phyloP scores from a whole-genome alignment of 1,284 basidiomycete genomes.

The Ustilago loliicola region DNA sequence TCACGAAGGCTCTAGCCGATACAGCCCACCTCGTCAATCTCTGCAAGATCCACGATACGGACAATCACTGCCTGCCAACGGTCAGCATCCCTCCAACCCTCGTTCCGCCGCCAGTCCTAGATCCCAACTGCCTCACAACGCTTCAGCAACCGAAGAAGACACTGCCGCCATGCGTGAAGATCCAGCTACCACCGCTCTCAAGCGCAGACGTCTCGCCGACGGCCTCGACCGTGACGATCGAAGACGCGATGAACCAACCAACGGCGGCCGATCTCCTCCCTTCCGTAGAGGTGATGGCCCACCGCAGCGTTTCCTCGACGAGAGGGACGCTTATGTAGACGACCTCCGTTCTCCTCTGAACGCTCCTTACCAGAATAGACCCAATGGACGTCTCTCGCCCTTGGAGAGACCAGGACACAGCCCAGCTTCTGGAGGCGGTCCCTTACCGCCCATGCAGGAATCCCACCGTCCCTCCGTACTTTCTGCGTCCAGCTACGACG shows the following conservation, averaged over 20 bases:
- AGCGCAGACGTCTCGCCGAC: slow-evolving; percentile 47
- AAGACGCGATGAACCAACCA: slow-evolving; percentile 33
- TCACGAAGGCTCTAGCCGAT: slow-evolving; percentile 31
- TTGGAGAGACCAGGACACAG: slow-evolving; percentile 33
- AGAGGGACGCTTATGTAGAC: slow-evolving; percentile 39
- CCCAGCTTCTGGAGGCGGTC: slow-evolving; percentile 33
- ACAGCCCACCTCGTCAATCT: slow-evolving; percentile 30
- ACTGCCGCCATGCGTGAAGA: slow-evolving; percentile 44
- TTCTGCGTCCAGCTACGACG: slow-evolving; percentile 37
- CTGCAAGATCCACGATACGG: slow-evolving; percentile 34
- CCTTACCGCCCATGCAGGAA: slow-evolving; percentile 50
- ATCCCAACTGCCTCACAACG: slow-evolving; percentile 32
- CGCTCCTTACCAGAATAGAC: slow-evolving; percentile 26
- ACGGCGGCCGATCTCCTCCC: slow-evolving; percentile 38
- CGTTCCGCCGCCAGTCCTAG: slow-evolving; percentile 31
- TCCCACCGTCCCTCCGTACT: slow-evolving; percentile 41
- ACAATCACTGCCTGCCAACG: slow-evolving; percentile 15
- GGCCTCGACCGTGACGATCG: slow-evolving; percentile 40
- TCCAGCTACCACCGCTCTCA: slow-evolving; percentile 28
- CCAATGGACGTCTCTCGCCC: slow-evolving; percentile 43
- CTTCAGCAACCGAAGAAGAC: slow-evolving; percentile 22
- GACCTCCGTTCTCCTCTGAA: slow-evolving; percentile 42
- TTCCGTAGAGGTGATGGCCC: slow-evolving; percentile 37
- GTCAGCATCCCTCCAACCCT: slow-evolving; percentile 7
- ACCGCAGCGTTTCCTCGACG: slow-evolving; percentile 40